Conservation (phyloP, 2,329 filamentous ascomycete genomes). For the Penicillium polonicum region DNA sequence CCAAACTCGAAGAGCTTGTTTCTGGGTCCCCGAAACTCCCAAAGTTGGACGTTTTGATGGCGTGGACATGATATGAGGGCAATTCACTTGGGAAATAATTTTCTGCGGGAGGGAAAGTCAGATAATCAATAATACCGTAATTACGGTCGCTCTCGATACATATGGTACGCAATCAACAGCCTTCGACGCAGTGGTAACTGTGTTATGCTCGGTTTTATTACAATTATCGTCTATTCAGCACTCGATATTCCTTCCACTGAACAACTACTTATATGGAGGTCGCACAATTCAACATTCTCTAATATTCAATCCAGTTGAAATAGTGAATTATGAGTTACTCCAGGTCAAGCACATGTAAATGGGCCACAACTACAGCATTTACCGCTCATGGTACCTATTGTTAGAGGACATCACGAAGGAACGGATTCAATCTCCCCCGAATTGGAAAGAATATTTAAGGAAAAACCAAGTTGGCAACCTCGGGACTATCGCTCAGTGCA, state of each 20-base stretch:
- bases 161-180: background rate
- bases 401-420: too few species aligned
- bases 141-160: background rate
- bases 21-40: background rate
- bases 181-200: background rate
- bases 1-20: conserved; percentile 9
- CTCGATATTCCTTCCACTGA: background rate
- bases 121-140: background rate
- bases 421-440: too few species aligned
- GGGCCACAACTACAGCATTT: too few species aligned
- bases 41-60: background rate
- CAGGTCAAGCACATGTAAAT: background rate
- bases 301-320: background rate
- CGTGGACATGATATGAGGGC: background rate
- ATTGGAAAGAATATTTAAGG: too few species aligned
- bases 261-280: background rate
- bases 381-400: too few species aligned
- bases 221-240: background rate
- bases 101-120: background rate
- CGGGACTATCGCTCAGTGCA: too few species aligned
- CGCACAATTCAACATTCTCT: background rate
- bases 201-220: background rate
- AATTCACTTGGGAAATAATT: background rate
- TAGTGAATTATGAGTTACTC: background rate
- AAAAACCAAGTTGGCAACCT: too few species aligned